Evolutionary conservation across 257 asterid species (phyloP).

Genomic region (Datura wrightii): DNA sequence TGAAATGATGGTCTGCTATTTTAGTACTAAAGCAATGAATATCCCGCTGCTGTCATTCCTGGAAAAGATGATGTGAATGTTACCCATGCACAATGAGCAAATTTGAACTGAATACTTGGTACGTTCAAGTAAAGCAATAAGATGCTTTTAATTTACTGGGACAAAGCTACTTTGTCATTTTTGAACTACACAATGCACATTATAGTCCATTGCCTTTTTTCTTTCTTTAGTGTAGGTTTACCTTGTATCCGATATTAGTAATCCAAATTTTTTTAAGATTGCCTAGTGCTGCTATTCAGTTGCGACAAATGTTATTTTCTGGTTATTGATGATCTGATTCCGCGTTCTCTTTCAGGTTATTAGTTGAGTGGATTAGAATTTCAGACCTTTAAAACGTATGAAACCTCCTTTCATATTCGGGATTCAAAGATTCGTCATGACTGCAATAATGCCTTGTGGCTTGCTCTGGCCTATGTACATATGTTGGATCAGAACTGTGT

Average conservation of each 20-base stretch:
- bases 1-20: neutral
- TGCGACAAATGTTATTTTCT: neutral
- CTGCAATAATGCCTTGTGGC: conserved; percentile 15
- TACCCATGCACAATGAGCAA: neutral
- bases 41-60: conserved; percentile 25
- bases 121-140: neutral
- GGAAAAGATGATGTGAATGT: neutral
- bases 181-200: neutral
- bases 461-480: conserved; percentile 25
- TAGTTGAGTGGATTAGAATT: conserved; percentile 8
- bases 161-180: neutral
- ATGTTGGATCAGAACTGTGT: neutral
- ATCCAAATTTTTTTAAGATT: neutral
- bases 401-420: neutral
- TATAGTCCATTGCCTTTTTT: neutral
- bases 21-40: neutral
- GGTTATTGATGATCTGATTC: conserved; percentile 14
- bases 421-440: neutral
- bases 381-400: neutral
- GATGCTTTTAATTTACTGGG: conserved; percentile 6
- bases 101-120: neutral
- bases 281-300: neutral
- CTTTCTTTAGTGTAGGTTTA: neutral
- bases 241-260: neutral
- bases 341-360: conserved; percentile 6